Evolutionary conservation across 768 basidiomycete species (phyloP).

Genomic region (Boletus sensibilis): DNA sequence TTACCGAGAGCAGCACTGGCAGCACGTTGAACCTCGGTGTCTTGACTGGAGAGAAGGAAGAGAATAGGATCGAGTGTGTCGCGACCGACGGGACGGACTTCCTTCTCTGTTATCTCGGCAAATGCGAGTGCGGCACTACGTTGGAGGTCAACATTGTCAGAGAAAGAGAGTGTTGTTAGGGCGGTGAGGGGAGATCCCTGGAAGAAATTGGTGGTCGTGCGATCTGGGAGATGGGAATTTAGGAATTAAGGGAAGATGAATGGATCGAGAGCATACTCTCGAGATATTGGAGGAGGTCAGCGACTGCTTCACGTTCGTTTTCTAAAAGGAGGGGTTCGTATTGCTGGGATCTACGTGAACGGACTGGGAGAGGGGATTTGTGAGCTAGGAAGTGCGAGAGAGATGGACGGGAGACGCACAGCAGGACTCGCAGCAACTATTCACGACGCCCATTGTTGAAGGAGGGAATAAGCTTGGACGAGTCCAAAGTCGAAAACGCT

Average conservation of each 20-base stretch:
- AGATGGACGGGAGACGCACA: constrained; percentile 46
- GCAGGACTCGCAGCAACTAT: constrained; percentile 83
- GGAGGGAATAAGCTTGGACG: constrained; percentile 1
- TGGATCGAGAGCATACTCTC: constrained; percentile 68
- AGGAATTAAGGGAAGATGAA: neutral
- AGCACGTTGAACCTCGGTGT: constrained; percentile 97
- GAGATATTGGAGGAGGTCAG: constrained; percentile 93
- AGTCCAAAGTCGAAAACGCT: constrained; percentile 17
- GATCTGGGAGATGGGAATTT: constrained; percentile 47
- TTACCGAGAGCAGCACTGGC: constrained; percentile 97
- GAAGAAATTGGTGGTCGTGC: constrained; percentile 98
- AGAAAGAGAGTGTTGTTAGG: constrained; percentile 95
- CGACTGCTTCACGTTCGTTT: constrained; percentile 96
- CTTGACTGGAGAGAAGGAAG: constrained; percentile 94
- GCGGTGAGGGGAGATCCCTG: constrained; percentile 88
- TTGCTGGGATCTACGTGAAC: constrained; percentile 78
- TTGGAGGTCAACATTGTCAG: constrained; percentile 98
- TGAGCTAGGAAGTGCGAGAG: constrained; percentile 3
- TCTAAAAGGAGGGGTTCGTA: constrained; percentile 86
- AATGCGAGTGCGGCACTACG: constrained; percentile 97
- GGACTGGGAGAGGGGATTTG: constrained; percentile 49
- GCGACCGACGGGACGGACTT: constrained; percentile 92
- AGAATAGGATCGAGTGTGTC: constrained; percentile 98
- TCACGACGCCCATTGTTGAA: constrained; percentile 64
- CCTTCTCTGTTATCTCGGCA: constrained; percentile 99